These are phyloP conservation scores for Candida orba DNA, from an alignment of 805 yeast species.

Conservation along the genomic window DNA sequence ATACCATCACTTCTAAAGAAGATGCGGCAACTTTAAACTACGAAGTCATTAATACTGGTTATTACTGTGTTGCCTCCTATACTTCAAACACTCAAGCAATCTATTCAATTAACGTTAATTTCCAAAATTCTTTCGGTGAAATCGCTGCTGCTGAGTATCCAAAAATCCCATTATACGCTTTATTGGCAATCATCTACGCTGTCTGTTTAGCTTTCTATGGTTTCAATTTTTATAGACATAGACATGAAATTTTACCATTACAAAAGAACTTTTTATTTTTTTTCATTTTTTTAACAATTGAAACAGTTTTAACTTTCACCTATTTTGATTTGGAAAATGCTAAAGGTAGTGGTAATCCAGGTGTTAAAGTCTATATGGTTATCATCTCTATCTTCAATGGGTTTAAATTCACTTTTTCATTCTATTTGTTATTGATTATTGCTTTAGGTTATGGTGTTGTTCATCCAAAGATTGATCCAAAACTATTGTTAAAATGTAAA, in stretches of 20 bases:
- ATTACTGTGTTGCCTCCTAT: constrained; percentile 81
- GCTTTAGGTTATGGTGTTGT: constrained; percentile 94
- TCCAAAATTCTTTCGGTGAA: constrained; percentile 89
- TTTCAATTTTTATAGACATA: constrained; percentile 77
- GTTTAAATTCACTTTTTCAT: constrained; percentile 76
- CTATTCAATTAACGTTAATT: constrained; percentile 65
- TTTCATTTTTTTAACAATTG: constrained; percentile 73
- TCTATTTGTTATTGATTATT: constrained; percentile 78
- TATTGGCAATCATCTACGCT: constrained; percentile 75
- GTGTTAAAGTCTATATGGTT: constrained; percentile 67
- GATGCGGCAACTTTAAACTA: constrained; percentile 56
- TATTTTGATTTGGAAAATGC: constrained; percentile 79
- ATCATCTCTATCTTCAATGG: constrained; percentile 76
- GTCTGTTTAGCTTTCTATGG: constrained; percentile 77
- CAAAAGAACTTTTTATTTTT: constrained; percentile 88
- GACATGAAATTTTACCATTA: constrained; percentile 80
- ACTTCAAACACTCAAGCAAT: constrained; percentile 27
- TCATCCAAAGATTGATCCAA: constrained; percentile 71
- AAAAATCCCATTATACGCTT: constrained; percentile 81
- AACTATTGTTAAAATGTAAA: constrained; percentile 65
- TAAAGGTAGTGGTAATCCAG: constrained; percentile 39
- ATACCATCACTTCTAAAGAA: constrained; percentile 49
- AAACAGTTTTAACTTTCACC: constrained; percentile 85
- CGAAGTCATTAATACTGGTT: constrained; percentile 70
- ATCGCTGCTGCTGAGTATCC: constrained; percentile 88